These are phyloP conservation scores for Lactarius hatsudake DNA, from an alignment of 768 basidiomycete species.

Conservation along the genomic window DNA sequence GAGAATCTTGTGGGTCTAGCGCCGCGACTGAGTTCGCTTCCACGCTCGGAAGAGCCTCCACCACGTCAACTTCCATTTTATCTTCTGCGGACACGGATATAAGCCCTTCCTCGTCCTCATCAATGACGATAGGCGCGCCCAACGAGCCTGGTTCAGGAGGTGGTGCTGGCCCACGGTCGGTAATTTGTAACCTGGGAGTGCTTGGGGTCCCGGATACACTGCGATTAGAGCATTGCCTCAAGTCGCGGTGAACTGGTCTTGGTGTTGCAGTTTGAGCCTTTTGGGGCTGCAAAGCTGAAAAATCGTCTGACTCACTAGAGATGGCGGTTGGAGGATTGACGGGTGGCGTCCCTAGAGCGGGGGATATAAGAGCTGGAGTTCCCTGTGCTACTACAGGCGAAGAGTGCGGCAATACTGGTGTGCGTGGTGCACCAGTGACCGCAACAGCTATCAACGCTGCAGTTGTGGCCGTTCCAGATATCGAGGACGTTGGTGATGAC, in stretches of 20 bases:
- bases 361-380: not conserved
- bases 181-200: slow-evolving; percentile 16
- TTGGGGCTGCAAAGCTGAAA: not conserved
- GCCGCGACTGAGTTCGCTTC: not conserved
- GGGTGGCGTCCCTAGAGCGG: not conserved
- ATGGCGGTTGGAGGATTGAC: not conserved
- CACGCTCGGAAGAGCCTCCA: not conserved
- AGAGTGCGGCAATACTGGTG: not conserved
- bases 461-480: not conserved
- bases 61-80: not conserved
- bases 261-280: not conserved
- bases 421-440: not conserved
- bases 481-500: not conserved
- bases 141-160: slow-evolving; percentile 17
- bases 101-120: slow-evolving; percentile 12
- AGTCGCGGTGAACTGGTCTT: slow-evolving; percentile 6
- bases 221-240: slow-evolving; percentile 4
- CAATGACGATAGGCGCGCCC: slow-evolving; percentile 19
- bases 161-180: slow-evolving; percentile 11
- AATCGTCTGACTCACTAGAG: not conserved
- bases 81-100: not conserved
- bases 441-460: not conserved
- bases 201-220: not conserved
- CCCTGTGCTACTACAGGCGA: not conserved
- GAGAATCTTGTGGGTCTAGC: not conserved